Percentiles rank a stretch among this genome's conserved stretches.
Evolutionary conservation across 306 rosid genomes (phyloP).

Genomic region (Prunus dulcis): DNA sequence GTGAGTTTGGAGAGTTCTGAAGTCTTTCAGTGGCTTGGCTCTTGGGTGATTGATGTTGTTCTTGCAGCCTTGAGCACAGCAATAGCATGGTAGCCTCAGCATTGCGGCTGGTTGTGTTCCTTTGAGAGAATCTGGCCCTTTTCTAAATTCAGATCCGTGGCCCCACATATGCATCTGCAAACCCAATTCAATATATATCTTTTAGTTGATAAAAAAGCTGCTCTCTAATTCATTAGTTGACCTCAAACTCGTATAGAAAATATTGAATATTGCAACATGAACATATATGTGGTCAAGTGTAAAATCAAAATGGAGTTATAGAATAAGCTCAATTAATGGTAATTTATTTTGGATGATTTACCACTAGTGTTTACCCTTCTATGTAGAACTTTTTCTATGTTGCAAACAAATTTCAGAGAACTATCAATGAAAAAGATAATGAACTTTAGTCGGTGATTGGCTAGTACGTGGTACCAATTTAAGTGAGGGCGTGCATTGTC

Average conservation of each 20-base stretch:
- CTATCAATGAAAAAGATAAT: too few relatives aligned
- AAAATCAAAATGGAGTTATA: neutral
- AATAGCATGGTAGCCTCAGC: constrained; percentile 89
- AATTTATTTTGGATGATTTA: neutral
- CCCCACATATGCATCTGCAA: constrained; percentile 99
- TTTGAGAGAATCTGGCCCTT: constrained; percentile 80
- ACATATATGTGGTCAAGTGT: neutral
- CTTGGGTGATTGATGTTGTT: constrained; percentile 93
- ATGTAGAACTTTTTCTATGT: neutral
- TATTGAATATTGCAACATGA: neutral
- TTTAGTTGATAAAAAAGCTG: neutral
- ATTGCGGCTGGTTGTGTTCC: constrained; percentile 97
- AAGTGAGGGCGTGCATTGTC: neutral
- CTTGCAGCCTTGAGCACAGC: constrained; percentile 93
- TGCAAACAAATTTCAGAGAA: too few relatives aligned
- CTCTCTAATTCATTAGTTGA: neutral
- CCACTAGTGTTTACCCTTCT: neutral
- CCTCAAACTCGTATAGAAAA: neutral
- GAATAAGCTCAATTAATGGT: neutral
- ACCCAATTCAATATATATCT: neutral
- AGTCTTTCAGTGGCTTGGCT: constrained; percentile 91
- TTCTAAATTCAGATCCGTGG: constrained; percentile 88
- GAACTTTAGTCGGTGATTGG: neutral
- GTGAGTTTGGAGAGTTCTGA: constrained; percentile 92
- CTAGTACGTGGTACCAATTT: neutral